A percentile compares a stretch with the other conserved stretches of the same genome.
phyloP scores from a whole-genome alignment of 2,329 filamentous ascomycete species.

The Penicillium sp. region DNA sequence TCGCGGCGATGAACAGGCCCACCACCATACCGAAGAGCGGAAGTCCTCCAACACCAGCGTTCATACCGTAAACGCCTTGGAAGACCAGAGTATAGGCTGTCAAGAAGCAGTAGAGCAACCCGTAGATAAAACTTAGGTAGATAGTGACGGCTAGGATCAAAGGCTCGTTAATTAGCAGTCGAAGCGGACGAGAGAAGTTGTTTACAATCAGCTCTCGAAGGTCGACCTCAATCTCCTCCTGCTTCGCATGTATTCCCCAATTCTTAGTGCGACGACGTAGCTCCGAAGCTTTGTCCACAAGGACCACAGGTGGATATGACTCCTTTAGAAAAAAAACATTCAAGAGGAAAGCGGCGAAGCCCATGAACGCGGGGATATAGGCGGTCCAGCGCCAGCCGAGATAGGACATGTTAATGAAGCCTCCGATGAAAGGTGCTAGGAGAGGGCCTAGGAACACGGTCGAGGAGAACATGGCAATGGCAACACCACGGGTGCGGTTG shows the following conservation, averaged over 20 bases:
- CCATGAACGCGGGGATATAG: slow-evolving; percentile 56
- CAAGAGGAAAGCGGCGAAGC: slow-evolving; percentile 49
- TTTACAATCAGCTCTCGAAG: slow-evolving; percentile 48
- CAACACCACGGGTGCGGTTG: slow-evolving; percentile 35
- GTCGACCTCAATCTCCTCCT: slow-evolving; percentile 54
- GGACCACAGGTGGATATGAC: slow-evolving; percentile 57
- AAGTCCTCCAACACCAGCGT: slow-evolving; percentile 66
- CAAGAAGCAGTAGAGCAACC: slow-evolving; percentile 36
- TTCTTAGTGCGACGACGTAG: slow-evolving; percentile 54
- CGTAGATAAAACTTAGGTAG: slow-evolving; percentile 41
- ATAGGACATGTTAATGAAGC: slow-evolving; percentile 49
- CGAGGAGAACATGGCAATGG: slow-evolving; percentile 50
- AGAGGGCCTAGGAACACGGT: slow-evolving; percentile 54
- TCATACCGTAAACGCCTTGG: slow-evolving; percentile 63
- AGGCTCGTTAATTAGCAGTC: slow-evolving; percentile 44
- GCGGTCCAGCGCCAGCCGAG: slow-evolving; percentile 57
- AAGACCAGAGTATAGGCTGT: slow-evolving; percentile 39
- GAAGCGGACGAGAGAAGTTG: slow-evolving; percentile 52
- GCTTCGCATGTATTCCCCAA: slow-evolving; percentile 57
- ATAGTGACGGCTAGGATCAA: slow-evolving; percentile 42
- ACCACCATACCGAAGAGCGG: slow-evolving; percentile 81
- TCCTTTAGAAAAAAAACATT: slow-evolving; percentile 56
- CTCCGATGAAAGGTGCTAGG: slow-evolving; percentile 54
- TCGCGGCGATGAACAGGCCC: slow-evolving; percentile 67
- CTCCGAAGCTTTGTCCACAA: slow-evolving; percentile 51